phyloP scores from a whole-genome alignment of 2,329 filamentous ascomycete genomes.

The Monosporascus sp. region DNA sequence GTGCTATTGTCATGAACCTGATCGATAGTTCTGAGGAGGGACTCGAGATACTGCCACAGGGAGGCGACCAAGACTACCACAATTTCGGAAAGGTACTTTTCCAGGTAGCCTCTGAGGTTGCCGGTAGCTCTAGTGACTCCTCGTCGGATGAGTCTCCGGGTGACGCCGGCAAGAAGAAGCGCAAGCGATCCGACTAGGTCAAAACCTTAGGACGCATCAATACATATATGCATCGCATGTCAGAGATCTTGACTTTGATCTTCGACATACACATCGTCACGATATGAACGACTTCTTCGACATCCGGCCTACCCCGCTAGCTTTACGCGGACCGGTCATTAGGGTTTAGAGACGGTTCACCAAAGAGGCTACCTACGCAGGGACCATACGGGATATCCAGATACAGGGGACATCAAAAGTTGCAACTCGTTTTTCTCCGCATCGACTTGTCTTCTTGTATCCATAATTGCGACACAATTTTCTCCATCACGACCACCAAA shows the following conservation, averaged over 20 bases:
- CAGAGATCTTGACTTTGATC: constrained; percentile 9
- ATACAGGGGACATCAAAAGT: constrained; percentile 33
- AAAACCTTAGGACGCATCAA: background rate
- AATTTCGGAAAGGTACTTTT: constrained; percentile 74
- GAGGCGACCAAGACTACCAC: constrained; percentile 56
- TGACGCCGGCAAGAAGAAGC: constrained; percentile 64
- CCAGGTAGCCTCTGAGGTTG: constrained; percentile 69
- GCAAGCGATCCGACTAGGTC: constrained; percentile 63
- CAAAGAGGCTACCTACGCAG: constrained; percentile 10
- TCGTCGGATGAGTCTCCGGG: constrained; percentile 47
- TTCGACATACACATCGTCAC: constrained; percentile 30
- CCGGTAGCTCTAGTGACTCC: constrained; percentile 57
- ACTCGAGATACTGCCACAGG: constrained; percentile 35
- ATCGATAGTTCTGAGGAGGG: constrained; percentile 62
- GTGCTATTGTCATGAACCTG: constrained; percentile 86
- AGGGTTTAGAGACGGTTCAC: constrained; percentile 19
- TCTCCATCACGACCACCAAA: constrained; percentile 27
- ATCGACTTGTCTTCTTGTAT: constrained; percentile 40
- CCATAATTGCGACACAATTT: constrained; percentile 32
- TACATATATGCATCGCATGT: constrained; percentile 2
- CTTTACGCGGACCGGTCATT: constrained; percentile 25
- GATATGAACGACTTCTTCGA: constrained; percentile 36
- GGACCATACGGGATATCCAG: constrained; percentile 18
- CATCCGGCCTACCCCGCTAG: constrained; percentile 23
- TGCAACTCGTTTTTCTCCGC: constrained; percentile 31